Evolutionary conservation across 139 green algal species (phyloP), one percentile per base, ranked within the genome.

Genomic region (Chlamydomonas sphaeroides): DNA sequence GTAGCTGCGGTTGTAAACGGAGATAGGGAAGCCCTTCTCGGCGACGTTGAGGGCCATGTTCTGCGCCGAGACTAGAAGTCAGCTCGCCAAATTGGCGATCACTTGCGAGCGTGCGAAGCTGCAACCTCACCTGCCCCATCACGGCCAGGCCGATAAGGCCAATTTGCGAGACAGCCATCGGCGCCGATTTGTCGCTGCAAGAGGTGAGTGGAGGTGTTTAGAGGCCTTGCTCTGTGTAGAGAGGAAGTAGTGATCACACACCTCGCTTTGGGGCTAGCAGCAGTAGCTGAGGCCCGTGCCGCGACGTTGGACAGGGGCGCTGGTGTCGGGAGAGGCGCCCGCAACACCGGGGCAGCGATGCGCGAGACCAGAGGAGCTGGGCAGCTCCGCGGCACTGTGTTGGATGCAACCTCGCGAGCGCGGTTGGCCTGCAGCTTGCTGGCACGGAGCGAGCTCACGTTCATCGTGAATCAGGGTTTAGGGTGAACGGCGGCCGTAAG

Each of bases 31-130:
- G 4, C 97, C 97, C 88, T 99, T 99, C 65, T 98, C 95, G 0
- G 97, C 97, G 35, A 99, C 91, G 89, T 99, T 99, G 14, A 99
- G 93, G 1, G 97, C 97, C 70, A 99, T 88, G 81, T 99, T 99
- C 95, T 99, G 96, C 90, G 67, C 15, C 17, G 28, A 21, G 8
- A 6, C n/a, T 30, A n/a, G n/a, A 41, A n/a, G 56, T 32, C 56
- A 65, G 57, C 57, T 65, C 56, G 57, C 57, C 33, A 1, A 3
- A 14, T 5, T 17, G 26, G 28, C 28, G 4, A n/a, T n/a, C 38
- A 72, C 25, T 28, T 10, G 36, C 66, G 2, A 48, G 33, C 65
- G 28, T 1, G 10, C 32, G 10, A 38, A 35, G 41, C 26, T 39
- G 67, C 39, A 66, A 6, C 38, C 25, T 42, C 42, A 98, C 95